Evolutionary conservation across 2,329 filamentous ascomycete genomes (phyloP), one percentile per base, ranked within the genome.

Genomic region (Domatiomyces globalis): DNA sequence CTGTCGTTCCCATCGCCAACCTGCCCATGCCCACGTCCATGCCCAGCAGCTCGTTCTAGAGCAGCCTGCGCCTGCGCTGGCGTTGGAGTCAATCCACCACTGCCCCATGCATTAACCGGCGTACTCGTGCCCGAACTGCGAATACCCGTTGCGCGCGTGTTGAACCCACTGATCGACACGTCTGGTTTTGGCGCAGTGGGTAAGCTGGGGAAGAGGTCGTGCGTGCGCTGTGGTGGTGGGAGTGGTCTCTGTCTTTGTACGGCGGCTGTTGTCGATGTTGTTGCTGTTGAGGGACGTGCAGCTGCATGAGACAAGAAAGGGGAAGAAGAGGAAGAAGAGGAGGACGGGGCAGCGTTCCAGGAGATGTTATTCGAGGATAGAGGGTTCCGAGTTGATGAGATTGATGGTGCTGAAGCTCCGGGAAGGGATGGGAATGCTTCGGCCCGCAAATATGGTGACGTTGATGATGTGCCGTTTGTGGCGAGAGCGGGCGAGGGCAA

Each of bases 171-270:
- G 44, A 61, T 61, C 66, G 73, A 73, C 43, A 76, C 73, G 33
- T 73, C 75, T 2, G 79, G 78, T 60, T 81, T 95, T 0, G 85
- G 77, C 1, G 87, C 88, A 0, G 81, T 75, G 0, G 89, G 89
- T 1, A 95, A 74, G 1, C 87, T 83, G 0, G 89, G 90, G 67
- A 95, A 95, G 0, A 81, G 80, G 56, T 89, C 83, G 8, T 64
- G 61, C 7, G 62, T 64, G 15, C 55, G 59, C 6, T 58, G 45
- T 69, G 68, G 46, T 65, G 67, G 27, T 19, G 51, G 46, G 25
- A 62, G 20, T 63, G 22, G 54, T 46, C 48, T 43, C 20, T 18
- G 49, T 52, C 33, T 52, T 47, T 33, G 48, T 45, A 25, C 52
- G 49, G 43, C 56, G 12, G n/a, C 46, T 50, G 9, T 4, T 29